phyloP scores from a whole-genome alignment of 345 rosid species.

The Viola odorata region DNA sequence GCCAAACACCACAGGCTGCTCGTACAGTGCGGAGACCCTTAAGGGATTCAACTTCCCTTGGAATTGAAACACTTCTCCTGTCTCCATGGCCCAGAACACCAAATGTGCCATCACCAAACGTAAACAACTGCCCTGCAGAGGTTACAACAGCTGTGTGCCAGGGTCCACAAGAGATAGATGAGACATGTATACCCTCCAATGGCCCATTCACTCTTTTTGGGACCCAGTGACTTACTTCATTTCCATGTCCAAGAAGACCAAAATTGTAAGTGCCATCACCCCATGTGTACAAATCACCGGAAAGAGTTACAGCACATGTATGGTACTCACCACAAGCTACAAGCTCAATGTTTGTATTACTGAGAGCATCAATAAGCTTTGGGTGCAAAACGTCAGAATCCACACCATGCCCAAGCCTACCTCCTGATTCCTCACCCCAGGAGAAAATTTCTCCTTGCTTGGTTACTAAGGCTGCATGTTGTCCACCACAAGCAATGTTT shows the following conservation, averaged over 20 bases:
- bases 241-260: constrained; percentile 82
- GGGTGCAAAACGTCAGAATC: constrained; percentile 70
- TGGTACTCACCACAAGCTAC: constrained; percentile 79
- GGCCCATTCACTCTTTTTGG: constrained; percentile 75
- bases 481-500: constrained; percentile 70
- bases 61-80: constrained; percentile 50
- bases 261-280: constrained; percentile 68
- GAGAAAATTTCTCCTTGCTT: constrained; percentile 77
- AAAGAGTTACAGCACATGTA: constrained; percentile 75
- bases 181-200: constrained; percentile 71
- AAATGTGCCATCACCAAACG: constrained; percentile 79
- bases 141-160: constrained; percentile 86
- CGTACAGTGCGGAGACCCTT: constrained; percentile 74
- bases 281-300: constrained; percentile 79
- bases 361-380: constrained; percentile 57
- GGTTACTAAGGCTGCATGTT: constrained; percentile 66
- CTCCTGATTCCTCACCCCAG: constrained; percentile 82
- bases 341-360: constrained; percentile 55
- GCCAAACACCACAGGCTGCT: constrained; percentile 87
- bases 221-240: constrained; percentile 71
- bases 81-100: constrained; percentile 82
- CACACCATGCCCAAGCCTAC: constrained; percentile 84
- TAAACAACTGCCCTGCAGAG: constrained; percentile 67
- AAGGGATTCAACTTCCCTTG: constrained; percentile 74
- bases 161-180: constrained; percentile 73